Percentiles rank a stretch among this genome's conserved stretches.
Conservation (phyloP, 371 early-diverging fungal species). For the Saksenaea vasiformis region DNA sequence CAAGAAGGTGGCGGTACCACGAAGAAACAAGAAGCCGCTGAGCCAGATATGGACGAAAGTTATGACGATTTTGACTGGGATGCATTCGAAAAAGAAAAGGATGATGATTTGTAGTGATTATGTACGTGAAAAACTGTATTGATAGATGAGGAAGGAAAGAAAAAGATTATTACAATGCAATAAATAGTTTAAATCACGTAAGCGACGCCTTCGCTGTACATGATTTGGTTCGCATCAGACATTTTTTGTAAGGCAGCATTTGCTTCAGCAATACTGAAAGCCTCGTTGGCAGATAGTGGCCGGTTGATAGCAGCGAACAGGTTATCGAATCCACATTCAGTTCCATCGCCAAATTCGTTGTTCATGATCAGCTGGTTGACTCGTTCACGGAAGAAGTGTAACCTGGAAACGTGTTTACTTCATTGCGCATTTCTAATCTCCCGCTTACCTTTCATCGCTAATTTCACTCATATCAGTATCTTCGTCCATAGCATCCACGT, state of each 20-base stretch:
- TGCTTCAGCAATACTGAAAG: conserved; percentile 28
- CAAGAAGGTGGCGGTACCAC: conserved; percentile 15
- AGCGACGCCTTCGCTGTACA: conserved; percentile 67
- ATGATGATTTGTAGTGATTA: conserved; percentile 5
- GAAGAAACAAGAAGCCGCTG: neutral
- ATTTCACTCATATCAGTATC: conserved; percentile 27
- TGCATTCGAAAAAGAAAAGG: conserved; percentile 35
- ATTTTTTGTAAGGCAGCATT: conserved; percentile 38
- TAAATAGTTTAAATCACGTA: conserved; percentile 58
- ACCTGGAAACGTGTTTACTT: conserved; percentile 17
- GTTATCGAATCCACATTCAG: conserved; percentile 39
- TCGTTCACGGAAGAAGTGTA: conserved; percentile 33
- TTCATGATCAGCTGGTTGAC: conserved; percentile 20
- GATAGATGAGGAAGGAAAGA: neutral
- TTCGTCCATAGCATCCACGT: conserved; percentile 21
- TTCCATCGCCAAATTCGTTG: conserved; percentile 25
- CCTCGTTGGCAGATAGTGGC: conserved; percentile 20
- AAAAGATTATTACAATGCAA: conserved; percentile 6
- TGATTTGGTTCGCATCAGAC: conserved; percentile 70
- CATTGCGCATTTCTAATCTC: neutral
- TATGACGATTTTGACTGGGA: conserved; percentile 45
- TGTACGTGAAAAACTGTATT: conserved; percentile 1
- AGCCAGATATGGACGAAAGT: conserved; percentile 17
- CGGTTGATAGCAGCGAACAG: conserved; percentile 47
- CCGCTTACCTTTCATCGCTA: conserved; percentile 22